Evolutionary conservation across 148 eudicot species (phyloP), one percentile per base, ranked within the genome.

Genomic region (Rheum nobile): DNA sequence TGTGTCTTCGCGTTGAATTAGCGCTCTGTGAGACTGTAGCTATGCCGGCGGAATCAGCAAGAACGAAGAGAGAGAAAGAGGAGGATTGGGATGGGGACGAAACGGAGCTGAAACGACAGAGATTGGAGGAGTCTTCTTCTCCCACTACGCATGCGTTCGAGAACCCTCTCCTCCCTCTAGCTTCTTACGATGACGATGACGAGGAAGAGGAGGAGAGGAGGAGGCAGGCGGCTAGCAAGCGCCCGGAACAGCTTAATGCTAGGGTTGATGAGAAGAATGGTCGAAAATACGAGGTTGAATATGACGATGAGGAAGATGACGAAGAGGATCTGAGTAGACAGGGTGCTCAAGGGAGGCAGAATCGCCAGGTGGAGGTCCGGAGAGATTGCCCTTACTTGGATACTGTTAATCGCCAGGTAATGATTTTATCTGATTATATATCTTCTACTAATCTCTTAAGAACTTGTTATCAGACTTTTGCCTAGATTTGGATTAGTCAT

Each of bases 351-450:
- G 87, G 84, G 72, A 75, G 59, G 81, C 82, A 85, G 2, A 80
- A 35, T 39, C 88, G 97, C 2, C 32, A 71, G 2, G 76, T 86
- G 38, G 96, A 88, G 75, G 80, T 88, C 14, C 85, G 99, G 21
- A 84, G 85, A 81, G 97, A 91, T 74, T 95, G 97, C 63, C 96
- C 99, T 0, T 91, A 91, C 77, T 93, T 95, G 22, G 97, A 95
- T 76, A 95, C 97, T 31, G 99, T 95, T 39, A 91, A 90, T 83
- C 91, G 99, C 76, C 97, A 95, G 97, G 99, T 95, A 82, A 57
- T 5, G 26, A 9, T 71, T 52, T 77, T 38, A 0, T 35, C 37
- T 29, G 26, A 4, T 39, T 17, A 24, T 28, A 28, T 65, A 6
- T 3, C 48, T 14, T 39, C 8, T 39, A 22, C 17, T n/a, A n/a